Conservation (phyloP, 805 yeast species). For the Ogataea saltuana region DNA sequence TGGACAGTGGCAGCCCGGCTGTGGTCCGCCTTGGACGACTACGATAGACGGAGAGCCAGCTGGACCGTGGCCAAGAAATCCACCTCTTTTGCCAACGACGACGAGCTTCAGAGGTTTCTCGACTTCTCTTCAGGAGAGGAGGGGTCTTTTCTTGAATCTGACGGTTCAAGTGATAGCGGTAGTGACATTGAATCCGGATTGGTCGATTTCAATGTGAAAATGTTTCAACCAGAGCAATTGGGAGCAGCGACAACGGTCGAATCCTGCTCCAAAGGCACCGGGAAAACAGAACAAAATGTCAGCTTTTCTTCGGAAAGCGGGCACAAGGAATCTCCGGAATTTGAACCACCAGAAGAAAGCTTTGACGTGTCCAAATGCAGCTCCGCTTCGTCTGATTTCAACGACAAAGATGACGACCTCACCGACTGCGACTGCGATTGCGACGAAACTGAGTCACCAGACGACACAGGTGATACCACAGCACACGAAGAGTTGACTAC, state of each 20-base stretch:
- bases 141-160: background rate
- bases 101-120: constrained; percentile 26
- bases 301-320: constrained; percentile 2
- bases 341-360: background rate
- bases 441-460: background rate
- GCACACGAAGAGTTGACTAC: constrained; percentile 4
- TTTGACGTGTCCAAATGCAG: constrained; percentile 2
- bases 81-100: constrained; percentile 28
- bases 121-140: constrained; percentile 16
- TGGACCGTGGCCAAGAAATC: constrained; percentile 10
- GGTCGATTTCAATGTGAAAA: constrained; percentile 14
- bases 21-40: constrained; percentile 24
- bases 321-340: background rate
- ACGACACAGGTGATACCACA: constrained; percentile 15
- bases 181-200: constrained; percentile 12
- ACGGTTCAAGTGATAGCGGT: constrained; percentile 2
- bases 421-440: constrained; percentile 6
- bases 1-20: constrained; percentile 30
- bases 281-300: background rate
- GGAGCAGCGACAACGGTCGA: background rate
- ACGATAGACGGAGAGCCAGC: constrained; percentile 18
- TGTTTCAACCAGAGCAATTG: constrained; percentile 5
- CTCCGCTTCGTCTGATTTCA: constrained; percentile 3
- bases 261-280: background rate
- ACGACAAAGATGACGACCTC: constrained; percentile 10